Conservation (phyloP, 2,329 filamentous ascomycete genomes). For the Penicillium polonicum region DNA sequence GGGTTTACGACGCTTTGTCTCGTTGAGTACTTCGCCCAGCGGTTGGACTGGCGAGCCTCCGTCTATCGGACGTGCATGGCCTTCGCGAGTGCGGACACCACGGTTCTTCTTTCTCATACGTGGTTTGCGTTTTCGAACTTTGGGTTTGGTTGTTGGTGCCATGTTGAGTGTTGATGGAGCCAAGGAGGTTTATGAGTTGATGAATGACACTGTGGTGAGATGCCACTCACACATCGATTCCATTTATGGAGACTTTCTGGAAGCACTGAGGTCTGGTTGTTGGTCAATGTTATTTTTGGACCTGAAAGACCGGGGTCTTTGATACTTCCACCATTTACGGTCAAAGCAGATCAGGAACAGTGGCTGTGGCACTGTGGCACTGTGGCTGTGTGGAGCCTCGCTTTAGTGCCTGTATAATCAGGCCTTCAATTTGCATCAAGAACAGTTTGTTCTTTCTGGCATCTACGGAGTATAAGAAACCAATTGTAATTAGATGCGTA, state of each 20-base stretch:
- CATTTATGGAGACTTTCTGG: background rate
- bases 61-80: background rate
- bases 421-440: background rate
- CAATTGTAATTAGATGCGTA: no score
- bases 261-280: background rate
- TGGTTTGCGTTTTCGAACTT: slow-evolving; percentile 9
- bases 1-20: slow-evolving; percentile 5
- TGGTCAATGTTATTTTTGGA: background rate
- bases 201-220: background rate
- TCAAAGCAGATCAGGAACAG: slow-evolving; percentile 5
- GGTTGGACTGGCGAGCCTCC: background rate
- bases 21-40: slow-evolving; percentile 3
- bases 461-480: background rate
- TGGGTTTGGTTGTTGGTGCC: slow-evolving; percentile 14
- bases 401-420: background rate
- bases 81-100: slow-evolving; percentile 9
- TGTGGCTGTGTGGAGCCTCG: background rate
- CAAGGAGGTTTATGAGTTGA: background rate
- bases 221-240: background rate
- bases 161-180: slow-evolving; percentile 9
- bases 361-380: slow-evolving; percentile 1
- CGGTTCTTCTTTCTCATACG: slow-evolving; percentile 9
- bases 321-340: background rate
- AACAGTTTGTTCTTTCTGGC: background rate
- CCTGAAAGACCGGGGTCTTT: background rate